Evolutionary conservation across 208 protist species (phyloP).

Genomic region (Trypanosoma cruzi): DNA sequence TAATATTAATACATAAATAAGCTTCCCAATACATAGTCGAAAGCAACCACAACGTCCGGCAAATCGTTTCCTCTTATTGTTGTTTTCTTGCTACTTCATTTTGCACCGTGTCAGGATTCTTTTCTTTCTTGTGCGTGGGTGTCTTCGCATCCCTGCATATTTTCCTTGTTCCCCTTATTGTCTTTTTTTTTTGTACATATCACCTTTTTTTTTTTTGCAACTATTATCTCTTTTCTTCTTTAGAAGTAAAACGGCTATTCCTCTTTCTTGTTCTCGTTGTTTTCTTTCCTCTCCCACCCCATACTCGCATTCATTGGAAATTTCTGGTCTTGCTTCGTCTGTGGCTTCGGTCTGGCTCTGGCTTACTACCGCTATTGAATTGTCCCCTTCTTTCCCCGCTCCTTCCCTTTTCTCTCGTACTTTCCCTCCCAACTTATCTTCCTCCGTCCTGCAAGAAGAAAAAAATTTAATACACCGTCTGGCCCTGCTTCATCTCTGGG

Average conservation of each 20-base stretch:
- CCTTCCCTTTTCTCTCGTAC: background rate
- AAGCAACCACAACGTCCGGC: no score
- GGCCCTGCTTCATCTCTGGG: conserved; percentile 47
- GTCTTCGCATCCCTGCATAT: no score
- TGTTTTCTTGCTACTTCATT: no score
- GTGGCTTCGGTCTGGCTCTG: background rate
- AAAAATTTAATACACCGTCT: conserved; percentile 15
- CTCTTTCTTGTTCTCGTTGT: background rate
- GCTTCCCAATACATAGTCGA: no score
- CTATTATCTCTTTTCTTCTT: conserved; percentile 3
- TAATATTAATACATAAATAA: no score
- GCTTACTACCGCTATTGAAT: background rate
- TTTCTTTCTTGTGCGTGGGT: no score
- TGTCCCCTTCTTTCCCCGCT: background rate
- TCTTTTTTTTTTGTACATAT: background rate
- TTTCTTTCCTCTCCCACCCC: conserved; percentile 1
- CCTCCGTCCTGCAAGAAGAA: background rate
- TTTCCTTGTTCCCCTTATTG: no score
- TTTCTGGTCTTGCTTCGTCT: background rate
- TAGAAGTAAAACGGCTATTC: no score
- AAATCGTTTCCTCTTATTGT: no score
- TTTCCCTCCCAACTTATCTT: background rate
- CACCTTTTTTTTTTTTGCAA: no score
- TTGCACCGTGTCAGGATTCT: no score
- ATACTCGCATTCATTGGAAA: background rate